Base-by-base conservation (phyloP, 371 early-diverging fungal genomes). In the Mucor irregularis region DNA sequence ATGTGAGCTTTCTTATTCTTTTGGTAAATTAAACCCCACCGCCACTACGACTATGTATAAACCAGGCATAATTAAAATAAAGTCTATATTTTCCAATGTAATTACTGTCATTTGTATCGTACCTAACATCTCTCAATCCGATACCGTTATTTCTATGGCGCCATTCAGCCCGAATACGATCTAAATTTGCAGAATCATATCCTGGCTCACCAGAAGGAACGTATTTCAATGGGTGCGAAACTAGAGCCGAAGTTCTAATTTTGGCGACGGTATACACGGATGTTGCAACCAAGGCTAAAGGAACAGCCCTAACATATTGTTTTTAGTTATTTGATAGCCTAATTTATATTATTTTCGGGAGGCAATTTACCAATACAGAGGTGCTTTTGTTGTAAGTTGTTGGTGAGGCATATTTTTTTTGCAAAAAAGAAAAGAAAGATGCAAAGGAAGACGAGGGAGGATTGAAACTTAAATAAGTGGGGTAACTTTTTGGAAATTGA, bases 91-190 rank as follows among this genome's bases (percentile, higher is more conserved):
- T 6, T 4, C 26, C 17, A 7, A 11, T 26, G 35, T 19, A 10
- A 1, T 16, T n/a, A n/a, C n/a, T n/a, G 46, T 35, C 10, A 25
- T 14, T 11, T 29, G 16, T 49, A n/a, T 8, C 24, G 54, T 69
- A 71, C 75, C 72, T 71, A 19, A 74, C 75, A 45, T 74, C 75
- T 47, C 72, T 63, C 26, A 74, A 53, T 26, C 75, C 75, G 24
- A 74, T 68, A 13, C 75, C 75, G 11, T 69, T 62, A 26, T 74
- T 74, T 43, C 71, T 71, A 40, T 52, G 54, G 34, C 56, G 58
- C 75, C 75, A 74, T 13, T 74, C 75, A 44, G 60, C 65, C 21
- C 72, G 69, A 42, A 74, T 66, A 35, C 55, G 61, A 57, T 74
- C 75, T 44, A 74, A 40, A 22, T 61, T 64, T 24, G 69, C 75